A percentile compares a stretch with the other conserved stretches of the same genome.
Evolutionary conservation across 1,284 basidiomycete species (phyloP).

Genomic region (Ustilago shanxiensis): DNA sequence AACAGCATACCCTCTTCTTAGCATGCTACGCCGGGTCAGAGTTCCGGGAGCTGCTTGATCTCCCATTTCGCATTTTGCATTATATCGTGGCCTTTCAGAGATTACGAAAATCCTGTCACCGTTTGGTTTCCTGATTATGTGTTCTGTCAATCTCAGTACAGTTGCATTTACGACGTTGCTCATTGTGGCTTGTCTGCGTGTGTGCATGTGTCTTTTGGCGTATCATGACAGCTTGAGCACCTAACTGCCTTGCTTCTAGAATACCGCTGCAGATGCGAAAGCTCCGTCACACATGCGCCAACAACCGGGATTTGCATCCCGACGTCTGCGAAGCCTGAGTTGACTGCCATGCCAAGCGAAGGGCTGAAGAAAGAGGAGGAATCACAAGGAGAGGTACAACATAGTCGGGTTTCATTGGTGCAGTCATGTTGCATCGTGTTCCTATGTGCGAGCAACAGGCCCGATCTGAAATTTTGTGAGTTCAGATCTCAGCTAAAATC

Average conservation of each 20-base stretch:
- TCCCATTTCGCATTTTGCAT: neutral
- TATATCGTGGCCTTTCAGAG: neutral
- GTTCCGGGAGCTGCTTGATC: neutral
- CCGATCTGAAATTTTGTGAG: neutral
- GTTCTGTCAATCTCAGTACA: neutral
- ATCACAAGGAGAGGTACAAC: no score
- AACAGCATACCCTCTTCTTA: slow-evolving; percentile 13
- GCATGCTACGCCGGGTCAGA: neutral
- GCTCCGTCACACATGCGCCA: no score
- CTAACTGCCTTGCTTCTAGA: no score
- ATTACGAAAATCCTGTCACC: neutral
- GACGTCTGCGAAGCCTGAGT: no score
- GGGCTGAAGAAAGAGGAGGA: no score
- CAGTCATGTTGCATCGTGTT: neutral
- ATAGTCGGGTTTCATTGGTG: no score
- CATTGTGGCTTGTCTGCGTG: neutral
- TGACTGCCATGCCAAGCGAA: no score
- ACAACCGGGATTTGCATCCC: no score
- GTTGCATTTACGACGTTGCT: neutral
- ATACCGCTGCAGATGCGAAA: no score
- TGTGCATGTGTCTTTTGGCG: no score
- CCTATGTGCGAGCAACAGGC: neutral
- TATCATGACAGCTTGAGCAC: no score
- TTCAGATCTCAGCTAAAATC: neutral
- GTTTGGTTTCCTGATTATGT: neutral